phyloP scores from a whole-genome alignment of 257 asterid genomes.

The Fraxinus pennsylvanica region DNA sequence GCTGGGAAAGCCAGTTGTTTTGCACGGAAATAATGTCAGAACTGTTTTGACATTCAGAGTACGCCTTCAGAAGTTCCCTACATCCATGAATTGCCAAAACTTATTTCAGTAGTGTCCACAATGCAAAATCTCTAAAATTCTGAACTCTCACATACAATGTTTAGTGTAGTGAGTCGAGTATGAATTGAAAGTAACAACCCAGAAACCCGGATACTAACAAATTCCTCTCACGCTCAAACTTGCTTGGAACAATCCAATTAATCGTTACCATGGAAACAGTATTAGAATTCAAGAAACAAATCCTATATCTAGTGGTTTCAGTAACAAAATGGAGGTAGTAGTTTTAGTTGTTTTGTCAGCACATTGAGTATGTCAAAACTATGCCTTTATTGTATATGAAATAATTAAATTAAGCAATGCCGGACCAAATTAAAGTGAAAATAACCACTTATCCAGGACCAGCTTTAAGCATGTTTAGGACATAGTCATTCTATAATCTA shows the following conservation, averaged over 20 bases:
- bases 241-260: neutral
- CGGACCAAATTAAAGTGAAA: neutral
- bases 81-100: slow-evolving; percentile 25
- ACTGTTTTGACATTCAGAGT: slow-evolving; percentile 70
- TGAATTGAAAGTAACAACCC: neutral
- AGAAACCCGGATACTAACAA: neutral
- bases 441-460: neutral
- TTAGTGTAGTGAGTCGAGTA: neutral
- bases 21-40: slow-evolving; percentile 70
- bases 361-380: neutral
- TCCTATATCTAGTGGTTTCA: neutral
- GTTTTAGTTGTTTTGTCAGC: neutral
- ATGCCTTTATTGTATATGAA: neutral
- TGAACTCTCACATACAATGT: neutral
- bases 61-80: slow-evolving; percentile 85
- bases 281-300: neutral
- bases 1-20: slow-evolving; percentile 82
- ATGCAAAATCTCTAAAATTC: neutral
- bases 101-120: slow-evolving; percentile 9
- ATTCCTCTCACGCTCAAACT: neutral
- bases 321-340: neutral
- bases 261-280: neutral
- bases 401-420: neutral
- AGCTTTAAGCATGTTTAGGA: neutral
- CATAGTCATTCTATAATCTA: neutral